Conservation (phyloP, 2,329 filamentous ascomycete genomes). For the Pseudogymnoascus sp. region DNA sequence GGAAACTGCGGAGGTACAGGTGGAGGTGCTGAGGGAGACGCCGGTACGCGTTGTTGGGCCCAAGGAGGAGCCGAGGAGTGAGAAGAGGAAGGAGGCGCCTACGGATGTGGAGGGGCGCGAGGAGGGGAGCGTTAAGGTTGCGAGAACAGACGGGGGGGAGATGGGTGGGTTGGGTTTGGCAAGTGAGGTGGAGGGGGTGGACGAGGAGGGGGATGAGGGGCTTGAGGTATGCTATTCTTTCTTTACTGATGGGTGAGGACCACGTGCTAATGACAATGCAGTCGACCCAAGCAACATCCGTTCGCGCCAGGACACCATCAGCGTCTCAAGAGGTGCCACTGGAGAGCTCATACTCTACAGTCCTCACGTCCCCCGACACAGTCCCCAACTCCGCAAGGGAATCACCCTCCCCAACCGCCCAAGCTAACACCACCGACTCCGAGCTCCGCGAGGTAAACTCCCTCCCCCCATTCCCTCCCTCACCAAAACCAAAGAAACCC, state of each 20-base stretch:
- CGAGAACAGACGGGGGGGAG: neutral
- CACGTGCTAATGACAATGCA: neutral
- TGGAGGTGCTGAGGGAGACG: neutral
- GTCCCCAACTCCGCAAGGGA: neutral
- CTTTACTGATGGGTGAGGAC: neutral
- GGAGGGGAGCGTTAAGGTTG: neutral
- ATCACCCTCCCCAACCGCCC: neutral
- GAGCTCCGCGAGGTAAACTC: slow-evolving; percentile 12
- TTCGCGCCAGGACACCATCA: neutral
- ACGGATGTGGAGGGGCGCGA: neutral
- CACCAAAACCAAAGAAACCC: neutral
- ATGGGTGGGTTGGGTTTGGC: neutral
- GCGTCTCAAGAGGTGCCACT: neutral
- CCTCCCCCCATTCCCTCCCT: neutral
- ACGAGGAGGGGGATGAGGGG: neutral
- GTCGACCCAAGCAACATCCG: neutral
- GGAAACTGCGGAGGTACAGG: neutral
- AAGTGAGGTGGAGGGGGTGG: neutral
- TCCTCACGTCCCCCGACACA: neutral
- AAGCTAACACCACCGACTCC: neutral
- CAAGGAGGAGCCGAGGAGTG: neutral
- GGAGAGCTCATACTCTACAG: neutral
- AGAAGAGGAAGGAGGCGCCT: slow-evolving; percentile 5
- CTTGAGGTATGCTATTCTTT: neutral
- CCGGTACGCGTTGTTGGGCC: neutral